phyloP scores from a whole-genome alignment of 1,139 yeast genomes.

The Saccharomyces pastorianus region DNA sequence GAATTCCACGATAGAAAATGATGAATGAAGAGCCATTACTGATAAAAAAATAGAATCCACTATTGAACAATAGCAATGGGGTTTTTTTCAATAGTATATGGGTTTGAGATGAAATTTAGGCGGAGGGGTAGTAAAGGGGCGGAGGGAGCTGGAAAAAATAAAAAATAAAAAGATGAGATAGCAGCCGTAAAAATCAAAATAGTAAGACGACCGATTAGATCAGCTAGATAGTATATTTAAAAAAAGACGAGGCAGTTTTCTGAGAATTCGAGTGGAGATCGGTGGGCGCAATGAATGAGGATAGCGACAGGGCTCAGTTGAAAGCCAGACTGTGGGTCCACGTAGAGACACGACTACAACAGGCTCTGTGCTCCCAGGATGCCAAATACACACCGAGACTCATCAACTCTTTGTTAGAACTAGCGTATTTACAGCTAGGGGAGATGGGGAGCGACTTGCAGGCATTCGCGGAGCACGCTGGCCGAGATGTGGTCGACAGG shows the following conservation, averaged over 20 bases:
- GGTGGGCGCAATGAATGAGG: background rate
- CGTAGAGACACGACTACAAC: constrained; percentile 50
- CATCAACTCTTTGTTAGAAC: constrained; percentile 53
- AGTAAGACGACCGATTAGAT: too few relatives aligned
- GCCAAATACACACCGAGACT: constrained; percentile 47
- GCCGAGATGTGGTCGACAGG: constrained; percentile 41
- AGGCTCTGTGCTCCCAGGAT: constrained; percentile 28
- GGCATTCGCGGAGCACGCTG: constrained; percentile 56
- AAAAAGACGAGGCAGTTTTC: too few relatives aligned
- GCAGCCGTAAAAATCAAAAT: background rate
- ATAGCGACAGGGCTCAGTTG: constrained; percentile 33
- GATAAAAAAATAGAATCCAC: too few relatives aligned
- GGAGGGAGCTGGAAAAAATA: background rate
- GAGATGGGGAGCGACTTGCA: constrained; percentile 56
- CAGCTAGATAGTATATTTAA: too few relatives aligned
- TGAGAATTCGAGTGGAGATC: too few relatives aligned
- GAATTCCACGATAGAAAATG: background rate
- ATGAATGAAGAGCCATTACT: background rate
- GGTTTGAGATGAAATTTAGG: background rate
- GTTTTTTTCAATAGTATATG: background rate
- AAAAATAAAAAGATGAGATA: too few relatives aligned
- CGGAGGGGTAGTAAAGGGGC: constrained; percentile 2
- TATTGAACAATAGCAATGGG: background rate
- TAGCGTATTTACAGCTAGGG: constrained; percentile 48
- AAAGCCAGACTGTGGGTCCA: constrained; percentile 52